phyloP scores from a whole-genome alignment of 2,329 filamentous ascomycete genomes.

The Dactylonectria estremocensis region DNA sequence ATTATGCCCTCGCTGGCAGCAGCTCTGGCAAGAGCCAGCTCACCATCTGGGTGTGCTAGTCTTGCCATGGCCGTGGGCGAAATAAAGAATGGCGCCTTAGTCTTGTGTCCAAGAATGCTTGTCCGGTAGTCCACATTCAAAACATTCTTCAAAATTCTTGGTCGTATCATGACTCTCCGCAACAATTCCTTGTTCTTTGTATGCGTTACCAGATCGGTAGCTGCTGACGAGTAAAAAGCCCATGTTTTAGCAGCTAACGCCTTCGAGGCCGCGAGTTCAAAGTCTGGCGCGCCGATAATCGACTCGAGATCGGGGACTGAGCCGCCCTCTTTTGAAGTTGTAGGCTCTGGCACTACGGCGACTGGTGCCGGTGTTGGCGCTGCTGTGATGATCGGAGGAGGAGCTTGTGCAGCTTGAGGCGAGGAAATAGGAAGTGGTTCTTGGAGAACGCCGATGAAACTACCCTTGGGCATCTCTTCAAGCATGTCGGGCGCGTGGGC shows the following conservation, averaged over 20 bases:
- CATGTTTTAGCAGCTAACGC: constrained; percentile 64
- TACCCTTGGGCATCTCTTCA: constrained; percentile 59
- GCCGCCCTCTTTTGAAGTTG: not conserved
- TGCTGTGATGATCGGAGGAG: constrained; percentile 1
- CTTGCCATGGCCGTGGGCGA: constrained; percentile 41
- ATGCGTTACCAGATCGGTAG: constrained; percentile 67
- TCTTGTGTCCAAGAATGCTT: constrained; percentile 38
- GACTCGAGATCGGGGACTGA: constrained; percentile 58
- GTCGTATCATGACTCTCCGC: constrained; percentile 66
- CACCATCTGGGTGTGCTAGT: constrained; percentile 55
- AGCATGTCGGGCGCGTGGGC: constrained; percentile 64
- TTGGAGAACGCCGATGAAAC: constrained; percentile 65
- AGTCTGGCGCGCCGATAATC: constrained; percentile 65
- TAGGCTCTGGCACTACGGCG: not conserved
- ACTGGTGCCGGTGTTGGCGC: not conserved
- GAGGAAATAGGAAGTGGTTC: constrained; percentile 25
- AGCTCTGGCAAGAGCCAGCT: constrained; percentile 65
- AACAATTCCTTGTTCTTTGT: constrained; percentile 65
- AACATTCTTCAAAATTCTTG: constrained; percentile 65
- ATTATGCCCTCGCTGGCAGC: constrained; percentile 64
- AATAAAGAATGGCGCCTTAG: constrained; percentile 42
- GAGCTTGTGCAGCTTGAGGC: not conserved
- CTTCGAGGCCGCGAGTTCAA: constrained; percentile 62
- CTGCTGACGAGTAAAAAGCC: constrained; percentile 70
- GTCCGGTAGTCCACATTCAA: constrained; percentile 52